These are phyloP conservation scores for Paecilomyces dactylethromorphus DNA, from an alignment of 2,329 filamentous ascomycete species.

Conservation along the genomic window DNA sequence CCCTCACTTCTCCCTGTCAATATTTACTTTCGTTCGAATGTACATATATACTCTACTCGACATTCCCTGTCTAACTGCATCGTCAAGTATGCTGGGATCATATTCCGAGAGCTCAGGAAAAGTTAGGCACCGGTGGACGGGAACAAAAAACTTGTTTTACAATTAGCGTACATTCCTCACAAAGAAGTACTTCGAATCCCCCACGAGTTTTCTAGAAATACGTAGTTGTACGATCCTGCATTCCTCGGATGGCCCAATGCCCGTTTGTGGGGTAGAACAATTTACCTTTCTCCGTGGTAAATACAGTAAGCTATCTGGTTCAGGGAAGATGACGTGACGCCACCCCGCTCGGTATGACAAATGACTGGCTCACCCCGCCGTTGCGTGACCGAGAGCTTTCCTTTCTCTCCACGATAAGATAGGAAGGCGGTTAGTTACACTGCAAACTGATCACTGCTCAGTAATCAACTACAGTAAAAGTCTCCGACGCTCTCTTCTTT, in stretches of 20 bases:
- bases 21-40: too few relatives aligned
- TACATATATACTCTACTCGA: too few relatives aligned
- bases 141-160: too few relatives aligned
- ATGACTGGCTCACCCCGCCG: neutral
- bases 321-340: neutral
- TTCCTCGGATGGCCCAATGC: neutral
- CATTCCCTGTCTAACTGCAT: too few relatives aligned
- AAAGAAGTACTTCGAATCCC: neutral
- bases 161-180: neutral
- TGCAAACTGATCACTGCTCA: neutral
- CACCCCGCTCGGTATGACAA: neutral
- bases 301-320: neutral
- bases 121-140: too few relatives aligned
- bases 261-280: neutral
- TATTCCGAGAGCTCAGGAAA: too few relatives aligned
- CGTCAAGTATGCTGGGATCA: too few relatives aligned
- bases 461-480: neutral
- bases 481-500: neutral
- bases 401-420: neutral
- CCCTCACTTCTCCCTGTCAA: too few relatives aligned
- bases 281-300: too few relatives aligned
- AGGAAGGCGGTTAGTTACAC: neutral
- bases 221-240: neutral
- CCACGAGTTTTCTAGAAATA: neutral
- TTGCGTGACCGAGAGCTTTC: neutral